These are phyloP conservation scores for Fusarium caatingaense DNA, from an alignment of 2,329 filamentous ascomycete genomes.

Conservation along the genomic window DNA sequence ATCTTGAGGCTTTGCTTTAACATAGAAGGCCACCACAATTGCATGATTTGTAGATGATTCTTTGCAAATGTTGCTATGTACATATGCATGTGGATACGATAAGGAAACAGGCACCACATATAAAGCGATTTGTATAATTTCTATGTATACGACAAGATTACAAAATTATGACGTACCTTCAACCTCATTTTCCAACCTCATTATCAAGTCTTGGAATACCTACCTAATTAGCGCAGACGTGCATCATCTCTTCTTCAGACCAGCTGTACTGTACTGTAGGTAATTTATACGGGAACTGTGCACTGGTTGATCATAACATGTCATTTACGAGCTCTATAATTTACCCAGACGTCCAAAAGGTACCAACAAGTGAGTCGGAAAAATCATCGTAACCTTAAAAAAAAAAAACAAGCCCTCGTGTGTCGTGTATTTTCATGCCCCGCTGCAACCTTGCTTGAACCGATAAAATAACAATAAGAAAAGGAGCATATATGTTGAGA, in stretches of 20 bases:
- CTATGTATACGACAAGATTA: background rate
- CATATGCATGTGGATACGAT: background rate
- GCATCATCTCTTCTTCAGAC: background rate
- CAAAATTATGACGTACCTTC: background rate
- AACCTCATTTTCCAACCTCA: background rate
- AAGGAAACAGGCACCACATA: background rate
- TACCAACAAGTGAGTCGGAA: conserved; percentile 4
- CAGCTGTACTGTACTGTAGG: background rate
- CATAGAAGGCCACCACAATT: background rate
- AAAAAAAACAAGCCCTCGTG: conserved; percentile 16
- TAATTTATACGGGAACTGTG: background rate
- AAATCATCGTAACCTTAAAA: conserved; percentile 6
- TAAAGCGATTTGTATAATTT: background rate
- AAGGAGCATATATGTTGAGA: conserved; percentile 32
- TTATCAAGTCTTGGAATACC: background rate
- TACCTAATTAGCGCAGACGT: background rate
- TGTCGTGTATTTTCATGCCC: conserved; percentile 46
- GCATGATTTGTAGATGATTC: background rate
- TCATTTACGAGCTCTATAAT: conserved; percentile 29
- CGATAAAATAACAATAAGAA: conserved; percentile 19
- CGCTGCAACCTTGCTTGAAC: conserved; percentile 35
- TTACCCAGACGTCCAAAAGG: background rate
- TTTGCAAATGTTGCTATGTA: background rate
- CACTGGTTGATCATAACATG: background rate
- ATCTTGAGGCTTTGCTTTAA: conserved; percentile 54